These are phyloP conservation scores for Exophiala spinifera DNA, from an alignment of 2,329 filamentous ascomycete species.

Conservation along the genomic window DNA sequence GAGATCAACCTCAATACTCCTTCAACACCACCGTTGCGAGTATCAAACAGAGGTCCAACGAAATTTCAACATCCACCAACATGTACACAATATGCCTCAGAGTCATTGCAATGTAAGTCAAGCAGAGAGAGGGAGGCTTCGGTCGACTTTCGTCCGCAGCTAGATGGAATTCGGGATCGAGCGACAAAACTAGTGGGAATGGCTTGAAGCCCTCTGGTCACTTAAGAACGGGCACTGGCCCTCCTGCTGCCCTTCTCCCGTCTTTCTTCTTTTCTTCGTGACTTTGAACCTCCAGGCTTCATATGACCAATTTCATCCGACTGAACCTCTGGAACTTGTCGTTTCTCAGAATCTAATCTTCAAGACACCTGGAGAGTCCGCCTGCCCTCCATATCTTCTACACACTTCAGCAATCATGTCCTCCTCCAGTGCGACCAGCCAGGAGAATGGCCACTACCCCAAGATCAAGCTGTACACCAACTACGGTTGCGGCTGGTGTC, in stretches of 20 bases:
- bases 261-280: background rate
- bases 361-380: background rate
- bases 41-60: background rate
- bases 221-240: too few species aligned
- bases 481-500: conserved; percentile 68
- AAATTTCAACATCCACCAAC: background rate
- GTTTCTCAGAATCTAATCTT: background rate
- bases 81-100: background rate
- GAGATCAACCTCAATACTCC: conserved; percentile 1
- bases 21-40: background rate
- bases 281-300: background rate
- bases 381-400: background rate
- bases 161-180: background rate
- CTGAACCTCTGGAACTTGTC: background rate
- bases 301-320: too few species aligned
- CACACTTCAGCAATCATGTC: background rate
- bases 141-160: conserved; percentile 12
- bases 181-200: too few species aligned
- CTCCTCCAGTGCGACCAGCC: background rate
- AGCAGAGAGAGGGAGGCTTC: background rate
- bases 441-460: conserved; percentile 22
- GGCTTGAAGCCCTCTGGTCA: background rate
- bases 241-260: background rate
- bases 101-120: background rate
- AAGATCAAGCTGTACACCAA: conserved; percentile 70